Evolutionary conservation across 176 grass and related monocot species (phyloP).

Genomic region (Neostapfia colusana): DNA sequence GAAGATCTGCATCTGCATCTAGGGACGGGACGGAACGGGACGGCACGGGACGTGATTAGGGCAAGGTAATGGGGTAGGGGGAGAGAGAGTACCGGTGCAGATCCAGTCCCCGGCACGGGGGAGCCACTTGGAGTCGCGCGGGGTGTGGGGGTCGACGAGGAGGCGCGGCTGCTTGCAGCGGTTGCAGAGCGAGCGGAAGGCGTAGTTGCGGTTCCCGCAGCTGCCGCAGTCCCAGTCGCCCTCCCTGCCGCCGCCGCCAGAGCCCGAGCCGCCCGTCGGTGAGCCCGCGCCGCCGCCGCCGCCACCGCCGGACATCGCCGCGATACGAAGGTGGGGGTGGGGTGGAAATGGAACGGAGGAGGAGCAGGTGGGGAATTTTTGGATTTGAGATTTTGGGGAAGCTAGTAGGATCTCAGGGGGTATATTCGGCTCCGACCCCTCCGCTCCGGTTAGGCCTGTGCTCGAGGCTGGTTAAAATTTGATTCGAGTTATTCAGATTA

Average conservation of each 20-base stretch:
- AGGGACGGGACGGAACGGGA: background rate
- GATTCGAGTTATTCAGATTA: too few relatives aligned
- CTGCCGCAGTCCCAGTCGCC: constrained; percentile 87
- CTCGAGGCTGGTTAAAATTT: too few relatives aligned
- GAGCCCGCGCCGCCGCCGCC: constrained; percentile 31
- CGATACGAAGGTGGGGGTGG: background rate
- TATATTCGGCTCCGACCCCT: background rate
- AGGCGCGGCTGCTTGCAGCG: constrained; percentile 96
- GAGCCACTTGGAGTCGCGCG: constrained; percentile 91
- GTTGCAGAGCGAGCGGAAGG: constrained; percentile 96
- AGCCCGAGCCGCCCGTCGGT: constrained; percentile 28
- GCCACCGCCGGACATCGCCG: constrained; percentile 33
- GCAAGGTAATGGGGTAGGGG: background rate
- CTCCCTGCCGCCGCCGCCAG: constrained; percentile 56
- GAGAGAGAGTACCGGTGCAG: constrained; percentile 63
- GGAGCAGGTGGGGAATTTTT: background rate
- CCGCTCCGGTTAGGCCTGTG: too few relatives aligned
- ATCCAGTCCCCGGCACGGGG: constrained; percentile 96
- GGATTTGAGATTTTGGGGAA: background rate
- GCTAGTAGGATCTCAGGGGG: background rate
- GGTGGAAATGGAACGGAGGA: constrained; percentile 24
- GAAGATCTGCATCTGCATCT: background rate
- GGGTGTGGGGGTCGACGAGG: constrained; percentile 80
- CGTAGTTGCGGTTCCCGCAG: constrained; percentile 95
- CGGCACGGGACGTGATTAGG: background rate